These are phyloP conservation scores for Malus asiatica DNA, from an alignment of 306 rosid genomes.

Conservation along the genomic window DNA sequence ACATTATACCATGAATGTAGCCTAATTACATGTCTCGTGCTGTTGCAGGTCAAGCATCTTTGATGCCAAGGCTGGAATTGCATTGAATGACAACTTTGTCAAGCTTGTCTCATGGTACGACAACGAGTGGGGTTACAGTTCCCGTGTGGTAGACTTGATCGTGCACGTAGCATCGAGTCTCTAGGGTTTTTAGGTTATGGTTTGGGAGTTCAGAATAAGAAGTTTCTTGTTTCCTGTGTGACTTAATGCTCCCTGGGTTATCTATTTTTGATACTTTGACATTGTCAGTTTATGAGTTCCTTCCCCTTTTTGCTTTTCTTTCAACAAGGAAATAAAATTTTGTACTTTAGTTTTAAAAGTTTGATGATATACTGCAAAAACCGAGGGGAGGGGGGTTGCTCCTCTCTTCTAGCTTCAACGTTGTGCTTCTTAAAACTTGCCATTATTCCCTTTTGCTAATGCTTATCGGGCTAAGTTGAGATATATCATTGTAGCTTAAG, in stretches of 20 bases:
- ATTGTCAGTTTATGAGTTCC: neutral
- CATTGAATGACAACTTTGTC: conserved; percentile 66
- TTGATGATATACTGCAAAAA: conserved; percentile 1
- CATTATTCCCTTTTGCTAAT: neutral
- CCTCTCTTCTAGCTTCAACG: neutral
- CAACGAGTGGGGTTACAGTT: conserved; percentile 89
- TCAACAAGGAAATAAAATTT: neutral
- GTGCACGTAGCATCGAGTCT: conserved; percentile 50
- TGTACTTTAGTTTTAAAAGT: neutral
- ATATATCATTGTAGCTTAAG: too few species aligned
- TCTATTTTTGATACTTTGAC: neutral
- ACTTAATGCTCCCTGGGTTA: neutral
- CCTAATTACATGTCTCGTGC: neutral
- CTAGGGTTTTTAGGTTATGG: neutral
- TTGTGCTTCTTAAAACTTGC: too few species aligned
- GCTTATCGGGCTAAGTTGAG: too few species aligned
- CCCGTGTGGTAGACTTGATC: conserved; percentile 92
- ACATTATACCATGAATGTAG: neutral
- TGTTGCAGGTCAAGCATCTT: conserved; percentile 88
- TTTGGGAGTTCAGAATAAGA: conserved; percentile 21
- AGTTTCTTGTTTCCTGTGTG: neutral
- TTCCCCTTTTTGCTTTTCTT: neutral
- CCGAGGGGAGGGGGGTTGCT: neutral
- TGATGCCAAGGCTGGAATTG: conserved; percentile 96
- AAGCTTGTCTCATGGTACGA: conserved; percentile 88